Evolutionary conservation across 1,284 basidiomycete species (phyloP), one percentile per base, ranked within the genome.

Genomic region (Trichosporon sp.): DNA sequence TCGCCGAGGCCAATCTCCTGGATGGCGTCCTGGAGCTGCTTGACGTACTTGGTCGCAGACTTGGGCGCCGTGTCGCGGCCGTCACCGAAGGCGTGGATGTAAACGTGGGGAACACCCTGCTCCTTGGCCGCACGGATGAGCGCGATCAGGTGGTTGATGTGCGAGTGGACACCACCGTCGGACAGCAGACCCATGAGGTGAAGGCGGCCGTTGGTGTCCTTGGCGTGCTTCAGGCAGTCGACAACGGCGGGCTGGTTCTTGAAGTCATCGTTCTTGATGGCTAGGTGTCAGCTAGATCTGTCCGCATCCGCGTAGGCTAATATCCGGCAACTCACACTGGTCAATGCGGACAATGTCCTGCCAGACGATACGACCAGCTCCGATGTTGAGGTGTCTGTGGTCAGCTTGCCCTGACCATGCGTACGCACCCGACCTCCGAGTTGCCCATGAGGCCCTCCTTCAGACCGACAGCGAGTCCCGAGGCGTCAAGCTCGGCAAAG

Each of bases 311-410:
- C 13, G 34, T 23, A 12, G n/a, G n/a, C n/a, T n/a, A n/a, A n/a
- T n/a, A n/a, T n/a, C 7, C 32, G 23, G 12, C 4, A 1, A 74
- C 81, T 69, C 44, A 83, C 83, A 77, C 62, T 93, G 90, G 78
- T 95, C 93, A 78, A 95, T 95, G 73, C 89, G 88, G 76, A 95
- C 93, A 76, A 96, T 95, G 78, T 95, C 93, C 82, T 96, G 93
- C 93, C 93, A 95, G 60, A 95, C 92, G 68, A 95, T 87, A 44
- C 93, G 89, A 1, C 93, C 93, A 67, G 93, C 93, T 62, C 93
- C 93, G 75, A 94, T 92, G 84, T 96, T 96, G 71, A 95, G 85
- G 80, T 95, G 93, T 21, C 93, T 95, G 66, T 25, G 27, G 32
- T 58, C 53, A 58, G 27, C 27, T n/a, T 8, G 21, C 44, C 15